Percentiles rank a stretch among this genome's conserved stretches.
phyloP scores from a whole-genome alignment of 345 rosid species.

The Dovyalis caffra region DNA sequence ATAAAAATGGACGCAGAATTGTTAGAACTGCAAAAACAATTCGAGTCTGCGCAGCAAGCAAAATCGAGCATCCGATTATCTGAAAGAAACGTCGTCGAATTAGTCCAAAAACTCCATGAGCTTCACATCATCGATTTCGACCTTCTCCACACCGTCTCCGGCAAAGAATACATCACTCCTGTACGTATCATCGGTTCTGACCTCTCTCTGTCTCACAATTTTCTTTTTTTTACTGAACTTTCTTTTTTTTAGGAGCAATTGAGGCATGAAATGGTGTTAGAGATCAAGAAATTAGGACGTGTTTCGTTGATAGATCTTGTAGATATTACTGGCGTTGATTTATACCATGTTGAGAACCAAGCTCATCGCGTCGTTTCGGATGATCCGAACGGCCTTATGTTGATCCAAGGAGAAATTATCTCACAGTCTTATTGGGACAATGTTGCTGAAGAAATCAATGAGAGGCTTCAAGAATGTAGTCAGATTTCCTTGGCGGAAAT shows the following conservation, averaged over 20 bases:
- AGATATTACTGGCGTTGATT: conserved; percentile 78
- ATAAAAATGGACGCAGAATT: conserved; percentile 77
- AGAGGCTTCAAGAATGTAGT: conserved; percentile 94
- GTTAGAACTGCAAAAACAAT: conserved; percentile 83
- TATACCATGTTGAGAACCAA: conserved; percentile 93
- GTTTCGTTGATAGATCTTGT: conserved; percentile 86
- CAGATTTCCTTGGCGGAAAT: conserved; percentile 86
- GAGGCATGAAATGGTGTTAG: conserved; percentile 64
- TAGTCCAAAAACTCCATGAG: conserved; percentile 94
- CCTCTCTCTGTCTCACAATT: too few relatives aligned
- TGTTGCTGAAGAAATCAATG: conserved; percentile 88
- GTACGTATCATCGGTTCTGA: conserved; percentile 39
- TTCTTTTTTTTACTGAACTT: neutral
- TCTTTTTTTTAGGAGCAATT: conserved; percentile 58
- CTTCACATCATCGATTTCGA: conserved; percentile 90
- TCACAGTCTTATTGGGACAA: conserved; percentile 93
- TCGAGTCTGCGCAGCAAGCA: conserved; percentile 91
- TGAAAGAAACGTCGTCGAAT: conserved; percentile 92
- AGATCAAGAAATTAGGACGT: conserved; percentile 69
- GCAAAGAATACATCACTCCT: conserved; percentile 92
- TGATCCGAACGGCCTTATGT: conserved; percentile 48
- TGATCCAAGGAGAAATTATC: conserved; percentile 85
- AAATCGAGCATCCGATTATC: conserved; percentile 85
- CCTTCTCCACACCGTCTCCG: conserved; percentile 95
- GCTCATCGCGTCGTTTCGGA: conserved; percentile 55